Percentiles rank a stretch among this genome's conserved stretches.
Conservation (phyloP, 2,329 filamentous ascomycete species). For the Colletotrichum horii region DNA sequence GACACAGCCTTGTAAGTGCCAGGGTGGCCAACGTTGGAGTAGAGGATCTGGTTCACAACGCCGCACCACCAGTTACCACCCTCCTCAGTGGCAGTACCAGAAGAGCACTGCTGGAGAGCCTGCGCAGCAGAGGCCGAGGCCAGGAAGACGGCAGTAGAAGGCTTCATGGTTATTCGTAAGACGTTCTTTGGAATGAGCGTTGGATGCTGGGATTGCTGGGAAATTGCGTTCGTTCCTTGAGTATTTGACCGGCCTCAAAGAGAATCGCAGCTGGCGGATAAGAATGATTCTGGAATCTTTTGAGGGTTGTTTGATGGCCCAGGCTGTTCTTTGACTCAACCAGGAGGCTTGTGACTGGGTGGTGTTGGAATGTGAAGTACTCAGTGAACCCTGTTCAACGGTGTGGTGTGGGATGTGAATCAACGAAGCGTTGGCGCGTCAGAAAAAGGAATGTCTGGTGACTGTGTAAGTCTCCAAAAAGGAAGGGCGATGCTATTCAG, state of each 20-base stretch:
- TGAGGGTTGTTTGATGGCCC: neutral
- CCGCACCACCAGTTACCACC: slow-evolving; percentile 71
- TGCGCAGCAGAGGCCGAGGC: slow-evolving; percentile 32
- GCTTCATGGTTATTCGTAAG: slow-evolving; percentile 33
- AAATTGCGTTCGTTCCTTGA: neutral
- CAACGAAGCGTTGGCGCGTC: neutral
- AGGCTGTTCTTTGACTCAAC: slow-evolving; percentile 17
- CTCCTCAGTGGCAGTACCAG: slow-evolving; percentile 37
- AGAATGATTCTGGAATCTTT: slow-evolving; percentile 3
- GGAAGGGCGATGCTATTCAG: slow-evolving; percentile 18
- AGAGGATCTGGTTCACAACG: slow-evolving; percentile 66
- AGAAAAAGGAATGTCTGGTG: slow-evolving; percentile 22
- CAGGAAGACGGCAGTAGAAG: slow-evolving; percentile 29
- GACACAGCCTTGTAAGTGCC: slow-evolving; percentile 71
- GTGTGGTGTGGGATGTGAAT: slow-evolving; percentile 8
- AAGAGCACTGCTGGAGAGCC: slow-evolving; percentile 39
- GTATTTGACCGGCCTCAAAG: slow-evolving; percentile 10
- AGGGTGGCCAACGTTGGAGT: slow-evolving; percentile 62
- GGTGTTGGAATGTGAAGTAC: neutral
- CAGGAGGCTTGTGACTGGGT: slow-evolving; percentile 1
- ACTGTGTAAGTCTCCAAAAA: slow-evolving; percentile 15
- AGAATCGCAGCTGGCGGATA: neutral
- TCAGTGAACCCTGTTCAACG: slow-evolving; percentile 15
- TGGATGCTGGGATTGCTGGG: neutral
- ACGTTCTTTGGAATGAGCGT: neutral